These are phyloP conservation scores for Sugiyamaella americana DNA, from an alignment of 805 yeast genomes.

Conservation along the genomic window DNA sequence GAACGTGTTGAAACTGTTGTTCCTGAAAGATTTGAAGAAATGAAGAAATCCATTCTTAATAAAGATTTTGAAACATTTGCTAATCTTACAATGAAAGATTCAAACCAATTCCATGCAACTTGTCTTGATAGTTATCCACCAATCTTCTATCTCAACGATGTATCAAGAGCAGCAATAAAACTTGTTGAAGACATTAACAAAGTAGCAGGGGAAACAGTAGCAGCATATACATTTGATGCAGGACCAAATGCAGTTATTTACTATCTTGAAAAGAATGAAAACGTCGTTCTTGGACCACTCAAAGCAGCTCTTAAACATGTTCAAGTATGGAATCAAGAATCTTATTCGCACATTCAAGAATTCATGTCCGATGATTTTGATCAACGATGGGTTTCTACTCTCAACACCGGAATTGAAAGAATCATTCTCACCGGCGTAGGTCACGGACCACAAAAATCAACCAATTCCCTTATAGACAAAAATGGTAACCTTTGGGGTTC, in stretches of 20 bases:
- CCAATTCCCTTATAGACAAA: background rate
- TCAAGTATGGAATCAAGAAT: conserved; percentile 58
- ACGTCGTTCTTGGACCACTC: conserved; percentile 64
- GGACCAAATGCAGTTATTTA: conserved; percentile 98
- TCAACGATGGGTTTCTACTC: conserved; percentile 43
- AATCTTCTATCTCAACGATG: conserved; percentile 87
- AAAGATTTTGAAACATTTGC: conserved; percentile 79
- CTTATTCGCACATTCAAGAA: conserved; percentile 27
- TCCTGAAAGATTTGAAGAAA: conserved; percentile 74
- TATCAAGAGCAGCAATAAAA: conserved; percentile 75
- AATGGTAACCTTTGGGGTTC: background rate
- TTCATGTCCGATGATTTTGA: conserved; percentile 30
- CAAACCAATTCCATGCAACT: conserved; percentile 97
- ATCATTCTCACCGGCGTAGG: conserved; percentile 85
- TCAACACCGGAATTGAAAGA: conserved; percentile 68
- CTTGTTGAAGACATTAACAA: conserved; percentile 73
- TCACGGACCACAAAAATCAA: conserved; percentile 54
- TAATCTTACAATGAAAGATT: conserved; percentile 89
- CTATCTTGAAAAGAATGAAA: conserved; percentile 71
- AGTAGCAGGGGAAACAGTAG: conserved; percentile 55
- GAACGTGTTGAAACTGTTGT: conserved; percentile 77
- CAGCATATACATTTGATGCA: conserved; percentile 97
- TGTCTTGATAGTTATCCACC: conserved; percentile 95
- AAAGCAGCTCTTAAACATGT: conserved; percentile 52
- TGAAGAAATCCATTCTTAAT: conserved; percentile 69